Conservation (phyloP, 164 flowering plant genomes). For the Santalum album region DNA sequence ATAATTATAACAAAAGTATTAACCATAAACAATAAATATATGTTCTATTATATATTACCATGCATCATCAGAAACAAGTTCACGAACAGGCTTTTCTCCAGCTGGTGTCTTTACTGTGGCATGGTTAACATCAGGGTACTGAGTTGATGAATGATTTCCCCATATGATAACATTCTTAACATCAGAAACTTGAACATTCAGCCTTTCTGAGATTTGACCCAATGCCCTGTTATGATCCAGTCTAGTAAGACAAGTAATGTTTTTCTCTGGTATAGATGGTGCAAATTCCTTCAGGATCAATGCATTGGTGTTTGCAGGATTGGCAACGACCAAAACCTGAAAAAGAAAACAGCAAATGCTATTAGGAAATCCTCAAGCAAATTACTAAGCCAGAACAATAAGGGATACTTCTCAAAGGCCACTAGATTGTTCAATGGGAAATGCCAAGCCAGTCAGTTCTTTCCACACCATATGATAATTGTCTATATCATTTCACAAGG, state of each 20-base stretch:
- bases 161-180: constrained; percentile 94
- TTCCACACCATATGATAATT: too few relatives aligned
- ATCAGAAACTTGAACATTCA: constrained; percentile 82
- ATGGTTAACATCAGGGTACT: constrained; percentile 85
- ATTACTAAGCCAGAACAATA: background rate
- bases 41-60: constrained; percentile 37
- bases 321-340: constrained; percentile 97
- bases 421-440: too few relatives aligned
- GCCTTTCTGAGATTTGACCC: constrained; percentile 90
- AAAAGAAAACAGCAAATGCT: background rate
- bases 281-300: constrained; percentile 97
- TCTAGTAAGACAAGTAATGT: constrained; percentile 87
- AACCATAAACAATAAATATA: background rate
- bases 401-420: too few relatives aligned
- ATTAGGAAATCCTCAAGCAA: background rate
- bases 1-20: too few relatives aligned
- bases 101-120: constrained; percentile 72
- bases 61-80: constrained; percentile 78
- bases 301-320: constrained; percentile 99
- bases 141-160: constrained; percentile 98
- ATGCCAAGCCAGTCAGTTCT: too few relatives aligned
- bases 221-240: constrained; percentile 98
- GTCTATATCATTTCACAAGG: too few relatives aligned
- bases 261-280: constrained; percentile 73
- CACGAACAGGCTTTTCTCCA: constrained; percentile 82